Base-by-base conservation (phyloP, 1,139 yeast species). In the Saccharomyces hybrid region DNA sequence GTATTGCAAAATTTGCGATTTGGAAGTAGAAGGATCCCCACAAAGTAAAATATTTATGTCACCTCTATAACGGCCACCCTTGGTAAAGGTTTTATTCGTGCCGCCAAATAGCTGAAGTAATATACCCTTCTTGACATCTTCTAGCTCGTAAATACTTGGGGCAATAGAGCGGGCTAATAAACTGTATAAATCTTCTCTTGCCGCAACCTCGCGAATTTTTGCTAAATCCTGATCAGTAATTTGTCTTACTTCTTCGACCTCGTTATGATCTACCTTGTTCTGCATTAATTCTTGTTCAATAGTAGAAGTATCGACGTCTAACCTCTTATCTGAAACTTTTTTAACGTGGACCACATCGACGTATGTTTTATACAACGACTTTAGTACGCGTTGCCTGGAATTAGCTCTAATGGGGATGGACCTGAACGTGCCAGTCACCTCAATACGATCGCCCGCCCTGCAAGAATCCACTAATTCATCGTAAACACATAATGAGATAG, bases 11-110 rank as follows among this genome's bases (percentile, higher is more conserved):
- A 93, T 75, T 71, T 93, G 99, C 1, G 99, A 93, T 70, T 93
- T 93, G 11, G 98, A 85, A 3, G 99, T 93, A 8, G 98, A 91
- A 2, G 99, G 99, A 70, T 93, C 99, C 65, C 99, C 99, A 75
- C 98, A 91, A 49, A 93, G 77, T 57, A 93, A 74, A 50, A 93
- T 79, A 69, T 93, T 93, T 58, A 93, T 82, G 69, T 93, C 99
- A 52, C 99, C 99, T 77, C 99, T 81, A 70, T 91, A 93, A 59
- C 93, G 80, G 3, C 98, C 98, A 65, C 98, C 97, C 68, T 90
- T 90, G 50, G 79, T 76, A 70, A 93, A 89, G 1, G 83, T 82
- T 71, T 93, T 95, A 67, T 93, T 90, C 27, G 97, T 82, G 55
- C 99, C 99, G 16, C 99, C 99, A 71, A 93, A 93, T 55, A 93